These are phyloP conservation scores for Pseudogymnoascus sp. DNA, from an alignment of 2,329 filamentous ascomycete genomes.

Conservation along the genomic window DNA sequence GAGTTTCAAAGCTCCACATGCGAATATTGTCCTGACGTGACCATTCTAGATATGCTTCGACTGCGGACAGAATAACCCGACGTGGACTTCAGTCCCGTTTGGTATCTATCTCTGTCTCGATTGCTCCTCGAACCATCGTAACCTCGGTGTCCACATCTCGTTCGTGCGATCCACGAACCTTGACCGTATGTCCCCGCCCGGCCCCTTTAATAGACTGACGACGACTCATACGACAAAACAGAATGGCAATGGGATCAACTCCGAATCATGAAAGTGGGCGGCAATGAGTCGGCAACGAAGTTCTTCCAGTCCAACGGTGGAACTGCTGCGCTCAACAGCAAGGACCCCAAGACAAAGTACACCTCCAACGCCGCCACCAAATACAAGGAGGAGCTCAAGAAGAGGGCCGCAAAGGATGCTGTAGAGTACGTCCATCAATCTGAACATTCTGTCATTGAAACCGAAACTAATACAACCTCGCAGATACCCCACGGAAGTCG, in stretches of 20 bases:
- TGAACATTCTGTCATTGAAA: not conserved
- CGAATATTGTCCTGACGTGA: constrained; percentile 4
- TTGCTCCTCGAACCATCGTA: constrained; percentile 94
- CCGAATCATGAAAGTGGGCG: constrained; percentile 94
- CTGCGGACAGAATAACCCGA: constrained; percentile 94
- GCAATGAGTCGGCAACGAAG: constrained; percentile 95
- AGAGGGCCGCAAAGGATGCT: constrained; percentile 73
- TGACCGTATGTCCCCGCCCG: constrained; percentile 65
- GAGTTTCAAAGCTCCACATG: constrained; percentile 23
- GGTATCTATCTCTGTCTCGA: constrained; percentile 98
- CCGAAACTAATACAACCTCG: constrained; percentile 18
- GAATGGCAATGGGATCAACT: constrained; percentile 99
- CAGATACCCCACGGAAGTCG: constrained; percentile 78
- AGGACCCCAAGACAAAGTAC: constrained; percentile 96
- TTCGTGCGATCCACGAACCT: constrained; percentile 98
- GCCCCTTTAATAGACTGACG: constrained; percentile 3
- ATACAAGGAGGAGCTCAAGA: constrained; percentile 95
- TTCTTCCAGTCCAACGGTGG: constrained; percentile 97
- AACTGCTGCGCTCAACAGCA: constrained; percentile 87
- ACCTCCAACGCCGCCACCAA: constrained; percentile 87
- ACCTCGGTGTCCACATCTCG: constrained; percentile 96
- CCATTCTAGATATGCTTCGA: constrained; percentile 82
- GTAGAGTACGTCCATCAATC: constrained; percentile 57
- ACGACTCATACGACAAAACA: constrained; percentile 32
- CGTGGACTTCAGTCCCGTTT: constrained; percentile 95